Evolutionary conservation across 2,329 filamentous ascomycete genomes (phyloP).

Genomic region (Dichotomopilus funicola): DNA sequence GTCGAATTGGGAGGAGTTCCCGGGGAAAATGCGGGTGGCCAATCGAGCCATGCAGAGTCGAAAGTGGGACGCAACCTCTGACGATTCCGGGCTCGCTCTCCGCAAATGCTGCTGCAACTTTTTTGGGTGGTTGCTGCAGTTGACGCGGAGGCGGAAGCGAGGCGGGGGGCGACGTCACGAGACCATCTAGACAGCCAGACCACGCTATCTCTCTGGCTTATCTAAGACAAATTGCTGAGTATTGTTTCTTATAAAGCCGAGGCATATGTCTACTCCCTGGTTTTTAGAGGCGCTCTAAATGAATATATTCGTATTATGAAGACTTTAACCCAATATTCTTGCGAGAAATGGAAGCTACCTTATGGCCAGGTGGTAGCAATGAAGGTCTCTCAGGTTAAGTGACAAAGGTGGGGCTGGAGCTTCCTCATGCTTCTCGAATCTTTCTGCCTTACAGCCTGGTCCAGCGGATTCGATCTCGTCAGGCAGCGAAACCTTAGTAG

Average conservation of each 20-base stretch:
- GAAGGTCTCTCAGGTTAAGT: neutral
- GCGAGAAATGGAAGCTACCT: too few species aligned
- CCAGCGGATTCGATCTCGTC: neutral
- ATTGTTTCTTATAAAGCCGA: neutral
- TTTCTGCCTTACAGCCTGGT: neutral
- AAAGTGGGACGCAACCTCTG: constrained; percentile 20
- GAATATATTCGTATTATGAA: neutral
- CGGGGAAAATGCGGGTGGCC: constrained; percentile 15
- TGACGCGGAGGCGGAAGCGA: constrained; percentile 11
- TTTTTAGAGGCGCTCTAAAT: neutral
- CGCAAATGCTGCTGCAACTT: constrained; percentile 9
- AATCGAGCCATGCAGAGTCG: constrained; percentile 6
- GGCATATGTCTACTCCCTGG: neutral
- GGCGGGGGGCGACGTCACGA: constrained; percentile 15
- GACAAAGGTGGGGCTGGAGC: neutral
- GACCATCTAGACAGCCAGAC: constrained; percentile 1
- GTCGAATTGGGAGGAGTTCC: constrained; percentile 6
- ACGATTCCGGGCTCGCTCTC: constrained; percentile 22
- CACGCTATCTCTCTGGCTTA: neutral
- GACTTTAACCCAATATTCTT: neutral
- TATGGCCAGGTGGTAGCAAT: neutral
- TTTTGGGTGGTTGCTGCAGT: constrained; percentile 10
- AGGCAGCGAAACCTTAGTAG: neutral
- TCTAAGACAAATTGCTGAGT: neutral
- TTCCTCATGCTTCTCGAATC: constrained; percentile 1